Evolutionary conservation across 139 green algal genomes (phyloP), one percentile per base, ranked within the genome.

Genomic region (Pleodorina starrii): DNA sequence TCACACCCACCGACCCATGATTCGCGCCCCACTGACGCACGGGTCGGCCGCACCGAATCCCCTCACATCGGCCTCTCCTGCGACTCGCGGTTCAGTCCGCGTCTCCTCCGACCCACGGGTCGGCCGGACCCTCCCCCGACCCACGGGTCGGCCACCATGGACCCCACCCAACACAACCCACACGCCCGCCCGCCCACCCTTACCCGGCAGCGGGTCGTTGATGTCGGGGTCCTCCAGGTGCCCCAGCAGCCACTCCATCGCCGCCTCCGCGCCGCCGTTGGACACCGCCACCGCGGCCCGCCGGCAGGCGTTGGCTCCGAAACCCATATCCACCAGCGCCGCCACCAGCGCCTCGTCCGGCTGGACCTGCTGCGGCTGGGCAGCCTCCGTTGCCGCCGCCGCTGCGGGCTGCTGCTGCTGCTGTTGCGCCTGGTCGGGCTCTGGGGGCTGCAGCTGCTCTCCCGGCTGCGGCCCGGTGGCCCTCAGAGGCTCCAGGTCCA

Each of bases 221-320:
- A 99, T 94, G 91, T 98, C 96, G 0, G 95, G 27, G 54, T 99
- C 98, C 44, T 97, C 96, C 96, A 99, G 97, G 95, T 99, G 97
- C 0, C 72, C 86, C 35, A 99, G 90, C 69, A 99, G 85, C 96
- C 97, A 99, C 85, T 99, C 96, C 94, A 98, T 98, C 68, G 95
- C 95, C 0, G 94, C 93, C 86, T 99, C 98, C 12, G 91, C 93
- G 7, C 94, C 91, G 6, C 38, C 44, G 89, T 93, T 94, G 1
- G 38, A n/a, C 35, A 91, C 87, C 36, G 95, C 94, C 12, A 97
- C 73, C 0, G 86, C 93, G 19, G 98, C 98, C 5, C 96, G 93
- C 90, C 96, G 96, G 89, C 91, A 94, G 43, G 94, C 95, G 36
- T 97, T 96, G 32, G 96, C 95, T 14, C 88, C 91, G 86, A 99